Evolutionary conservation across 352 stramenopile genomes (phyloP).

Genomic region (Stephanocyclus meneghinianus): DNA sequence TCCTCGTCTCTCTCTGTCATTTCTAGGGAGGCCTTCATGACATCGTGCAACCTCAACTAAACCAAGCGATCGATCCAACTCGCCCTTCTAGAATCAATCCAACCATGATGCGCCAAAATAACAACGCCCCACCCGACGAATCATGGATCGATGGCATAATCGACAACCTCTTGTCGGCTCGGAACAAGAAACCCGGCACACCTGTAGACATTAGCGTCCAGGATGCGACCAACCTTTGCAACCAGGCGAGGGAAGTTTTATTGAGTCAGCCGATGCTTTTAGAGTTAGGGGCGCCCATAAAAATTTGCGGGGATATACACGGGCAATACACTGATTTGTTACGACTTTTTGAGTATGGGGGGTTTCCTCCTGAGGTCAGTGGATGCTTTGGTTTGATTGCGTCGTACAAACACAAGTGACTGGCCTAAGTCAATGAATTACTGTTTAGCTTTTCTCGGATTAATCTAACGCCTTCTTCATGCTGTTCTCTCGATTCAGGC

Average conservation of each 20-base stretch:
- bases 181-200: conserved; percentile 81
- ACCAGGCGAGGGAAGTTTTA: conserved; percentile 77
- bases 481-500: conserved; percentile 34
- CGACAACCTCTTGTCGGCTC: conserved; percentile 74
- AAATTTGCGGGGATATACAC: conserved; percentile 92
- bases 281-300: conserved; percentile 92
- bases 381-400: not conserved
- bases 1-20: not conserved
- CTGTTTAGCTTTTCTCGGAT: not conserved
- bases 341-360: conserved; percentile 88
- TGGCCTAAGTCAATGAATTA: not conserved
- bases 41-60: conserved; percentile 5
- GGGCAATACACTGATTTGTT: conserved; percentile 90
- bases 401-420: not conserved
- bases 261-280: conserved; percentile 92
- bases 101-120: conserved; percentile 57
- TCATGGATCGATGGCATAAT: conserved; percentile 83
- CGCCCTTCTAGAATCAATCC: not conserved
- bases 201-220: conserved; percentile 77
- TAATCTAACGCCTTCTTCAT: not conserved
- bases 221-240: conserved; percentile 76
- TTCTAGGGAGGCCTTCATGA: conserved; percentile 11
- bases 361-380: conserved; percentile 63
- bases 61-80: not conserved
- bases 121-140: conserved; percentile 42